Evolutionary conservation across 2,329 filamentous ascomycete genomes (phyloP).

Genomic region (Aureobasidium zeae): DNA sequence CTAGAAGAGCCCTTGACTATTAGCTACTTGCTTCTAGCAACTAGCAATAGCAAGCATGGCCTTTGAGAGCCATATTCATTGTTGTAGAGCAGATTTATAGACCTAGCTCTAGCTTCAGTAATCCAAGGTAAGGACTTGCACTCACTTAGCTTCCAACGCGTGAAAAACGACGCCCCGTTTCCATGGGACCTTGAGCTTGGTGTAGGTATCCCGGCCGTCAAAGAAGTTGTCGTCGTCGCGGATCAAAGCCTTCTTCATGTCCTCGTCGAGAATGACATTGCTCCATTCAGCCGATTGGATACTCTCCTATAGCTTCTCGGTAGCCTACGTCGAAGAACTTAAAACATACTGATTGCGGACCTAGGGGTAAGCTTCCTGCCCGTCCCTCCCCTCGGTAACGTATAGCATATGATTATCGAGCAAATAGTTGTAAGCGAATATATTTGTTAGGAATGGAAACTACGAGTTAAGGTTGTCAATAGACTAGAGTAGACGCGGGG

Average conservation of each 20-base stretch:
- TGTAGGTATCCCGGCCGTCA: constrained; percentile 49
- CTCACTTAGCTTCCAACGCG: too few species aligned
- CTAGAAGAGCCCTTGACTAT: too few species aligned
- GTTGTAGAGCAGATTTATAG: too few species aligned
- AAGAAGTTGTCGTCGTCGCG: constrained; percentile 59
- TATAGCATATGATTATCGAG: constrained; percentile 32
- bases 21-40: too few species aligned
- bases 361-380: constrained; percentile 26
- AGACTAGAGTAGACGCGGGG: constrained; percentile 1
- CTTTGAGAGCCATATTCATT: too few species aligned
- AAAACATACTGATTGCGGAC: constrained; percentile 37
- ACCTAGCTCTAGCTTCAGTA: too few species aligned
- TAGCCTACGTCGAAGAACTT: constrained; percentile 43
- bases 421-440: neutral
- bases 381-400: constrained; percentile 35
- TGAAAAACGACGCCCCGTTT: constrained; percentile 62
- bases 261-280: constrained; percentile 55
- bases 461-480: neutral
- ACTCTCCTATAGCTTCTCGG: constrained; percentile 53
- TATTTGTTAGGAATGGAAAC: neutral
- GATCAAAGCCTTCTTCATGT: constrained; percentile 56
- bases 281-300: constrained; percentile 51
- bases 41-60: too few species aligned
- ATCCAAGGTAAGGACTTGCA: too few species aligned
- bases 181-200: constrained; percentile 56